Conservation (phyloP, 2,329 filamentous ascomycete genomes). For the Drechslerella dactyloides region DNA sequence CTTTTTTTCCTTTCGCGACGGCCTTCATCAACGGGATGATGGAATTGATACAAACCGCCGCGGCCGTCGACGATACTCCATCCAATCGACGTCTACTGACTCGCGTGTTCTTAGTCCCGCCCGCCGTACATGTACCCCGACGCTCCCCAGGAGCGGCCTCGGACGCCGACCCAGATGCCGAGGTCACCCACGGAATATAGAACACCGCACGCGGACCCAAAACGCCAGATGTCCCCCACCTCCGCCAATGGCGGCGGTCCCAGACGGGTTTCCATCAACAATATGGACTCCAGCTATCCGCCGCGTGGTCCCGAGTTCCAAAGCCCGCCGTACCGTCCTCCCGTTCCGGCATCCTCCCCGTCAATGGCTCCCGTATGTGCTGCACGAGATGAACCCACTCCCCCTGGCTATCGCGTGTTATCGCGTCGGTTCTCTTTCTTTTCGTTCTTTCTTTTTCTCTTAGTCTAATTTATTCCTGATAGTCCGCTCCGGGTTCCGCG, state of each 20-base stretch:
- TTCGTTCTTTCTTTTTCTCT: conserved; percentile 1
- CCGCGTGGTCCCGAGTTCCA: conserved; percentile 40
- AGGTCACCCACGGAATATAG: conserved; percentile 45
- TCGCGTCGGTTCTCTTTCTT: conserved; percentile 19
- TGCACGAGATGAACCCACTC: neutral
- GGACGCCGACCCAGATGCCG: conserved; percentile 45
- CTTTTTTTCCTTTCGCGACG: neutral
- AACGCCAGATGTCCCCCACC: conserved; percentile 45
- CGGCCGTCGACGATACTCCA: neutral
- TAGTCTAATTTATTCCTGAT: conserved; percentile 10
- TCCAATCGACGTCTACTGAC: conserved; percentile 8
- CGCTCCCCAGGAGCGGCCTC: conserved; percentile 37
- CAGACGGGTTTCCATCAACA: conserved; percentile 38
- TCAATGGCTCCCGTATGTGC: conserved; percentile 26
- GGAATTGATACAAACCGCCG: conserved; percentile 9
- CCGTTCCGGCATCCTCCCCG: conserved; percentile 39
- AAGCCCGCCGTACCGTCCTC: conserved; percentile 39
- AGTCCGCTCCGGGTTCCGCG: conserved; percentile 40
- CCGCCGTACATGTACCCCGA: conserved; percentile 48
- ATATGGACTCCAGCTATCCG: conserved; percentile 43
- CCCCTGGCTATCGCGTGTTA: conserved; percentile 26
- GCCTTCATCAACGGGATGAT: conserved; percentile 13
- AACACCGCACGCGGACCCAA: conserved; percentile 34
- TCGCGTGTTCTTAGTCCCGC: conserved; percentile 29
- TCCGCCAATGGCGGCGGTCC: conserved; percentile 40